phyloP scores from a whole-genome alignment of 768 basidiomycete genomes.

The Amyloporia xantha region DNA sequence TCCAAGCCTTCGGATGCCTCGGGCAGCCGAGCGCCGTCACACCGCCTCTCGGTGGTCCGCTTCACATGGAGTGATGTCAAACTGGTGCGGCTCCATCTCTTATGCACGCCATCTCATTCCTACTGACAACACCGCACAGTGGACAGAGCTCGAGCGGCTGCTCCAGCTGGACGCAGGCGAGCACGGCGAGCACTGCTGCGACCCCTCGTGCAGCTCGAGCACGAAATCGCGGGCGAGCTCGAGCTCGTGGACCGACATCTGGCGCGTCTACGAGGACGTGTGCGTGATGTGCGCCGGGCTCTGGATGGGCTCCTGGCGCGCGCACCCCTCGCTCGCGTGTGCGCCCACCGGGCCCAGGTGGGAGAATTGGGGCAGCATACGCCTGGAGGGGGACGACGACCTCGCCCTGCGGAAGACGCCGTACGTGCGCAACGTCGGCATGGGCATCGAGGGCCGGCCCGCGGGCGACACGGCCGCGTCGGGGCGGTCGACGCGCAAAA shows the following conservation, averaged over 20 bases:
- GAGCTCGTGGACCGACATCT: slow-evolving; percentile 64
- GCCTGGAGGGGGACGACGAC: slow-evolving; percentile 64
- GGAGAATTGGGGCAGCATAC: slow-evolving; percentile 48
- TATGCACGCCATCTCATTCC: neutral
- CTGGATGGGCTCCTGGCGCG: slow-evolving; percentile 70
- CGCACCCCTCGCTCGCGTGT: slow-evolving; percentile 41
- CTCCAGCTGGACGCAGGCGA: slow-evolving; percentile 44
- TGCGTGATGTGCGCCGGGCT: slow-evolving; percentile 76
- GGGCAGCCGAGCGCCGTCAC: slow-evolving; percentile 34
- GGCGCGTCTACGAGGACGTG: slow-evolving; percentile 81
- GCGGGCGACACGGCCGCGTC: slow-evolving; percentile 8
- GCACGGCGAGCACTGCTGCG: slow-evolving; percentile 16
- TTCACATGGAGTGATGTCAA: slow-evolving; percentile 84
- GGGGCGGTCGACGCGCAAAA: slow-evolving; percentile 17
- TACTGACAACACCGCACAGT: slow-evolving; percentile 34
- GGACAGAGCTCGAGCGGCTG: slow-evolving; percentile 72
- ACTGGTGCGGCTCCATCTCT: slow-evolving; percentile 38
- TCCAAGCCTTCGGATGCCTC: slow-evolving; percentile 41
- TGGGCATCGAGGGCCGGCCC: slow-evolving; percentile 68
- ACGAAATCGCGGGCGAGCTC: slow-evolving; percentile 12
- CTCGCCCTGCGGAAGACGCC: slow-evolving; percentile 29
- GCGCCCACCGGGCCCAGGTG: slow-evolving; percentile 40
- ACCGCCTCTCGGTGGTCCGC: slow-evolving; percentile 55
- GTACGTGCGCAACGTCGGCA: slow-evolving; percentile 53
- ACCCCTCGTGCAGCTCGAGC: slow-evolving; percentile 10